Evolutionary conservation across 2,329 filamentous ascomycete species (phyloP).

Genomic region (Xylariaceae sp.): DNA sequence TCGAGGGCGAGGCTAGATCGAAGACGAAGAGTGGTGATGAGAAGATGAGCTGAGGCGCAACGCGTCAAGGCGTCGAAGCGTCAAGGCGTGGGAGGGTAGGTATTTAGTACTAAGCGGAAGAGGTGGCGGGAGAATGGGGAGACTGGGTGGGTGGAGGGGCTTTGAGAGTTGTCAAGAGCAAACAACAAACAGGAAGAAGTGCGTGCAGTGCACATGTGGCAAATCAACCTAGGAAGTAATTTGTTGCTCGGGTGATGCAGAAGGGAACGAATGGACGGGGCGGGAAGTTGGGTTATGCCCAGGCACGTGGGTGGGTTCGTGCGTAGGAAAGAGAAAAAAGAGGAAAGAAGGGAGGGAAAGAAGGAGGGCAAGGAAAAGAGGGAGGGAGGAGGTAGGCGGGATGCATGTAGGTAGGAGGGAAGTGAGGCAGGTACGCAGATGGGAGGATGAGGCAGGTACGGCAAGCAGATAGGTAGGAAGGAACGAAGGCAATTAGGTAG

Average conservation of each 20-base stretch:
- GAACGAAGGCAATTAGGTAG: too few relatives aligned
- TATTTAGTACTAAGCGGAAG: background rate
- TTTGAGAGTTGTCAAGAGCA: background rate
- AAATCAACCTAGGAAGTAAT: background rate
- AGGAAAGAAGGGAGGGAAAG: background rate
- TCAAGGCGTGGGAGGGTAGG: background rate
- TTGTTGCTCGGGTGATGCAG: slow-evolving; percentile 9
- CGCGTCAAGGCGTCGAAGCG: background rate
- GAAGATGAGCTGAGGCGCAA: background rate
- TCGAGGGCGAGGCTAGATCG: background rate
- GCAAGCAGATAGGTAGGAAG: background rate
- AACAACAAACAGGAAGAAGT: background rate
- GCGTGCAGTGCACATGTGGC: background rate
- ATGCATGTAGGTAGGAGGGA: background rate
- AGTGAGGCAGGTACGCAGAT: background rate
- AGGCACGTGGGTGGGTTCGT: background rate
- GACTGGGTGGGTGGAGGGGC: background rate
- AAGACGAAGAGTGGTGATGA: background rate
- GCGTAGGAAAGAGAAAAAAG: too few relatives aligned
- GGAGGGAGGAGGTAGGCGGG: background rate
- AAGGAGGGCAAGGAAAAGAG: too few relatives aligned
- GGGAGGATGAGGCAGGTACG: background rate
- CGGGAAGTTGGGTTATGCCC: background rate
- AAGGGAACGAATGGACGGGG: background rate
- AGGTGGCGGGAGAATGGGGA: background rate